Percentiles rank a stretch among this genome's conserved stretches.
Conservation (phyloP, 2,329 filamentous ascomycete species). For the Leptographium lundbergii region DNA sequence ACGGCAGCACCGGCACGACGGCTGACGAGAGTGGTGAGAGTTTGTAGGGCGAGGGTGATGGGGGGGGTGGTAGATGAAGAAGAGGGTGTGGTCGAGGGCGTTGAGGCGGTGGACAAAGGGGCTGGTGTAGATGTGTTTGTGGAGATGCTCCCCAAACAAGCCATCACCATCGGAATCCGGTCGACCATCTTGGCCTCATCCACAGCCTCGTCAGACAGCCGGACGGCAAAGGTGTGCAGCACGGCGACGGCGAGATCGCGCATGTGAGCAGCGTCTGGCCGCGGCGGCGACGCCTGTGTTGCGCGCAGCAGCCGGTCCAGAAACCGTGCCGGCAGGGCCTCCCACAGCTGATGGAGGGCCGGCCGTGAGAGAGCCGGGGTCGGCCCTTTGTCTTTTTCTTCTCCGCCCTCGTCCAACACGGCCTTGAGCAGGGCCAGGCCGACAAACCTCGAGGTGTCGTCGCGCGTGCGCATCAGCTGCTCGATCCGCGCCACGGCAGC, state of each 20-base stretch:
- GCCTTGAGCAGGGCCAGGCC: slow-evolving; percentile 54
- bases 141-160: slow-evolving; percentile 26
- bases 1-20: slow-evolving; percentile 34
- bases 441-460: slow-evolving; percentile 58
- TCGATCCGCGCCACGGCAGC: slow-evolving; percentile 35
- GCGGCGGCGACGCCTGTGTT: slow-evolving; percentile 5
- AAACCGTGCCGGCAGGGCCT: slow-evolving; percentile 47
- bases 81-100: slow-evolving; percentile 24
- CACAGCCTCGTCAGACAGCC: slow-evolving; percentile 28
- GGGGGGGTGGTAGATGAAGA: slow-evolving; percentile 30
- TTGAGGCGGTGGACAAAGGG: neutral
- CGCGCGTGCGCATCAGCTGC: slow-evolving; percentile 41
- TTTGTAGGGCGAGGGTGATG: slow-evolving; percentile 39
- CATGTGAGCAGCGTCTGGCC: slow-evolving; percentile 43
- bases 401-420: slow-evolving; percentile 41
- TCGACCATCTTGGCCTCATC: slow-evolving; percentile 33
- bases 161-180: slow-evolving; percentile 39
- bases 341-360: slow-evolving; percentile 40
- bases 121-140: neutral
- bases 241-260: slow-evolving; percentile 50
- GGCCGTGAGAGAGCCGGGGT: too few species aligned
- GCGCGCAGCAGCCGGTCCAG: slow-evolving; percentile 50
- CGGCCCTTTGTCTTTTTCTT: neutral
- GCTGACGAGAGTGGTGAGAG: slow-evolving; percentile 43
- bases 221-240: slow-evolving; percentile 45